These are phyloP conservation scores for Aspergillus bridgeri DNA, from an alignment of 495 filamentous ascomycete genomes.

Conservation along the genomic window DNA sequence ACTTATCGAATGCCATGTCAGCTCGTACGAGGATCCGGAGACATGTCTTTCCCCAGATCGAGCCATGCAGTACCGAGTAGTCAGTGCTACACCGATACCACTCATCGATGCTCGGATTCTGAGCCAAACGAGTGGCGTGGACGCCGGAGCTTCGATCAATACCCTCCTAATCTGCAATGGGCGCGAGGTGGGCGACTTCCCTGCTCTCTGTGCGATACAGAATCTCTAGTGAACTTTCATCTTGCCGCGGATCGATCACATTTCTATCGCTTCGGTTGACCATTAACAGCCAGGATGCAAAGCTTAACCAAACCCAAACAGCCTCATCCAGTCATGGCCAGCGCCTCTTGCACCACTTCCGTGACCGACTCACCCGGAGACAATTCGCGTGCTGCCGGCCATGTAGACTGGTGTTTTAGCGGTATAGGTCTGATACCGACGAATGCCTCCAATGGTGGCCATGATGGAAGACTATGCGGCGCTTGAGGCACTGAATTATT, in stretches of 20 bases:
- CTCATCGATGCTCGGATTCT: conserved; percentile 20
- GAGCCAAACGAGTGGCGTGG: conserved; percentile 35
- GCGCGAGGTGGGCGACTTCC: conserved; percentile 44
- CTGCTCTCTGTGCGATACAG: conserved; percentile 36
- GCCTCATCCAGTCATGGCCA: conserved; percentile 41
- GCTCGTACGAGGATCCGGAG: not conserved
- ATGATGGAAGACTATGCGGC: conserved; percentile 40
- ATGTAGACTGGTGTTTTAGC: conserved; percentile 49
- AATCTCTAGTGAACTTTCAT: conserved; percentile 16
- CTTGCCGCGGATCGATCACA: not conserved
- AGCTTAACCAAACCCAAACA: conserved; percentile 9
- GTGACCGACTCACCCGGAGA: conserved; percentile 36
- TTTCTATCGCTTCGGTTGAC: not conserved
- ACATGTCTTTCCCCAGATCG: not conserved
- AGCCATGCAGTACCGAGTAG: not conserved
- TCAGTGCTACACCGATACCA: not conserved
- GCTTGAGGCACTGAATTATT: conserved; percentile 47
- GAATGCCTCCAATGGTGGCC: conserved; percentile 31
- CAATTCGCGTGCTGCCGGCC: conserved; percentile 40
- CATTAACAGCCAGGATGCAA: not conserved
- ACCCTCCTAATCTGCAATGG: conserved; percentile 41
- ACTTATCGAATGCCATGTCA: not conserved
- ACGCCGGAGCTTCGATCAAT: conserved; percentile 36
- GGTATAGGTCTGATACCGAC: conserved; percentile 39
- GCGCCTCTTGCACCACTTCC: conserved; percentile 35